phyloP scores from a whole-genome alignment of 306 rosid species.

The Citrullus amarus region DNA sequence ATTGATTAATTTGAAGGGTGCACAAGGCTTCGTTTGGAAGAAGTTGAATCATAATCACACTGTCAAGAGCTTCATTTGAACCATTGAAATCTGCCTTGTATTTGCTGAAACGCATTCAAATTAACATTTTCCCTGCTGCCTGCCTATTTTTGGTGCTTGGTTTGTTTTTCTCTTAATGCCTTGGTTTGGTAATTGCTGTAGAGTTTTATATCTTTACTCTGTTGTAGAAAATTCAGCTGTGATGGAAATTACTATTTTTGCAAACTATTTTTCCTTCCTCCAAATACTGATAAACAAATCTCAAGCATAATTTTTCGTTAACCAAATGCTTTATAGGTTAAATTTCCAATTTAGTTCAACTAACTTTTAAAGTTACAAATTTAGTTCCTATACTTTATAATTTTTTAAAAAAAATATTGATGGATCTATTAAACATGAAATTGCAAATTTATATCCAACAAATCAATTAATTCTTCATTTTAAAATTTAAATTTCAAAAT shows the following conservation, averaged over 20 bases:
- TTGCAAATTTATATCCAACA: too few relatives aligned
- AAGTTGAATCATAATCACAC: background rate
- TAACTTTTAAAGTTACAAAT: too few relatives aligned
- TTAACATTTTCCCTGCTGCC: background rate
- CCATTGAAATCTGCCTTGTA: background rate
- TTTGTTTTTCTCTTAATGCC: background rate
- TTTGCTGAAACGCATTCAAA: background rate
- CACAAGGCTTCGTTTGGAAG: background rate
- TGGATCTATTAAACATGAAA: too few relatives aligned
- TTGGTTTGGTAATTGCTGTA: background rate
- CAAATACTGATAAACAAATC: background rate
- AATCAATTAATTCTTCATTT: too few relatives aligned
- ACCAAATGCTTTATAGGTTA: too few relatives aligned
- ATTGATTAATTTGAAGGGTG: constrained; percentile 20
- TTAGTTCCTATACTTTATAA: too few relatives aligned
- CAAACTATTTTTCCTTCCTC: background rate
- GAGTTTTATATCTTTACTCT: background rate
- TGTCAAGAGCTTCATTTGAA: background rate
- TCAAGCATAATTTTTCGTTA: background rate
- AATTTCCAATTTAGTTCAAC: too few relatives aligned
- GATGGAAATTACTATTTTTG: background rate
- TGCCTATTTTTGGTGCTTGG: background rate
- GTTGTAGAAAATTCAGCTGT: background rate
- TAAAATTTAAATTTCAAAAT: too few relatives aligned
- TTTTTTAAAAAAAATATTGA: too few relatives aligned